Percentiles rank a stretch among this genome's conserved stretches.
Evolutionary conservation across 2,329 filamentous ascomycete genomes (phyloP).

Genomic region (Chalaropsis ovoidea): DNA sequence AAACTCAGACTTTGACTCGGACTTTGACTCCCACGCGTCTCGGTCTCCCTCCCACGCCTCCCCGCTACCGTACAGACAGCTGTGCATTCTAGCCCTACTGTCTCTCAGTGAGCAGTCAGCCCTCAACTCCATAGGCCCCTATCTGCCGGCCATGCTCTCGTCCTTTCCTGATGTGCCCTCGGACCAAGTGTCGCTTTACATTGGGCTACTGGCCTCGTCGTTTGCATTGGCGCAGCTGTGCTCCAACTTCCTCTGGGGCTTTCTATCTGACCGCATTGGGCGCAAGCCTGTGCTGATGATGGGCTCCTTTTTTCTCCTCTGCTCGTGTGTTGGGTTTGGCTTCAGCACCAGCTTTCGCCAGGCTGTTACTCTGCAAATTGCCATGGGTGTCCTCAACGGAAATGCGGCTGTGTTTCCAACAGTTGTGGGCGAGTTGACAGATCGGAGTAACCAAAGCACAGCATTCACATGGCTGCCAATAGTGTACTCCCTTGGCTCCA

Average conservation of each 20-base stretch:
- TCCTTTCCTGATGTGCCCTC: constrained; percentile 70
- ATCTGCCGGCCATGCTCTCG: constrained; percentile 83
- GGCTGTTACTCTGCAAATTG: constrained; percentile 69
- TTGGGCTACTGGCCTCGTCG: constrained; percentile 77
- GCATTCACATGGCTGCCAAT: constrained; percentile 93
- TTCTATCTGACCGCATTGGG: constrained; percentile 54
- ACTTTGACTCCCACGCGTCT: constrained; percentile 21
- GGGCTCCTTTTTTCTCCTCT: constrained; percentile 72
- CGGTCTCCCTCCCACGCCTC: constrained; percentile 34
- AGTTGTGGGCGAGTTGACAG: constrained; percentile 87
- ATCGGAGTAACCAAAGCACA: constrained; percentile 83
- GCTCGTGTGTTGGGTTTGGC: constrained; percentile 76
- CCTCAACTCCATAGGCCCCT: constrained; percentile 90
- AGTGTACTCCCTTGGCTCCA: constrained; percentile 89
- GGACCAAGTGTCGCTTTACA: constrained; percentile 69
- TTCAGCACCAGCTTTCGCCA: constrained; percentile 77
- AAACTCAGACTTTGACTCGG: not conserved
- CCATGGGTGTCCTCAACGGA: constrained; percentile 90
- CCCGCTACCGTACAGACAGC: constrained; percentile 72
- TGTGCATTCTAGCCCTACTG: constrained; percentile 75
- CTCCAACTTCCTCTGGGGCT: constrained; percentile 62
- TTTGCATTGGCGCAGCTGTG: constrained; percentile 88
- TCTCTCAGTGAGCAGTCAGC: constrained; percentile 92
- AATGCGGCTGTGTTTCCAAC: constrained; percentile 92
- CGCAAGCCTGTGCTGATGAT: constrained; percentile 63